phyloP scores from a whole-genome alignment of 257 asterid species.

The Solanum lignicaule region DNA sequence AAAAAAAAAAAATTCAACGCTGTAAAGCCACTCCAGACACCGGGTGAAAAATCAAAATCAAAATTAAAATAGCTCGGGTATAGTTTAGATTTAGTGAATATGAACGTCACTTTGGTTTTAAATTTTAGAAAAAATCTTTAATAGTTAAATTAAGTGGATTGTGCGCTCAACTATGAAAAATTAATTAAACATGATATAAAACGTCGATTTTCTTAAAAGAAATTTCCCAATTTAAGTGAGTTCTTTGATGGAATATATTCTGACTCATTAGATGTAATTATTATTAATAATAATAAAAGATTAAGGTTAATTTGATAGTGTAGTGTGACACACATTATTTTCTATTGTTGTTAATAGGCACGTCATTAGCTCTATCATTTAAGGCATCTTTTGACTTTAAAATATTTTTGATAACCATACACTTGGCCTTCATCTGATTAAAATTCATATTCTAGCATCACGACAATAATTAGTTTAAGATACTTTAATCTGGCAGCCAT shows the following conservation, averaged over 20 bases:
- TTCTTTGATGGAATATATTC: neutral
- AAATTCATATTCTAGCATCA: conserved; percentile 7
- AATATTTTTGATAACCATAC: neutral
- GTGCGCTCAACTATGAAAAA: neutral
- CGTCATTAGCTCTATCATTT: conserved; percentile 21
- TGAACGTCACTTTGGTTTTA: neutral
- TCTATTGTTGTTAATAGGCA: conserved; percentile 18
- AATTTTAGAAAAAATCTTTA: neutral
- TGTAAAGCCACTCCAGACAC: no score
- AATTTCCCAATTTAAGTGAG: neutral
- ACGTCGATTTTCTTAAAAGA: neutral
- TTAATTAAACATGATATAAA: neutral
- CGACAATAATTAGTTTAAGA: conserved; percentile 12
- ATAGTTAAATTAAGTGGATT: neutral
- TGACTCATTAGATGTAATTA: neutral
- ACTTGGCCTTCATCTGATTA: conserved; percentile 12
- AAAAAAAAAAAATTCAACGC: no score
- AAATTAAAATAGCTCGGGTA: neutral
- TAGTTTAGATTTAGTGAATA: neutral
- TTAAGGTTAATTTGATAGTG: neutral
- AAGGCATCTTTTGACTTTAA: conserved; percentile 30
- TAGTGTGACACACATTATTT: neutral
- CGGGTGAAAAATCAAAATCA: no score
- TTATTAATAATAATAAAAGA: neutral
- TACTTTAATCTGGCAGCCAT: conserved; percentile 18